Evolutionary conservation across 257 asterid species (phyloP), one percentile per base, ranked within the genome.

Genomic region (Scutellaria galericulata): DNA sequence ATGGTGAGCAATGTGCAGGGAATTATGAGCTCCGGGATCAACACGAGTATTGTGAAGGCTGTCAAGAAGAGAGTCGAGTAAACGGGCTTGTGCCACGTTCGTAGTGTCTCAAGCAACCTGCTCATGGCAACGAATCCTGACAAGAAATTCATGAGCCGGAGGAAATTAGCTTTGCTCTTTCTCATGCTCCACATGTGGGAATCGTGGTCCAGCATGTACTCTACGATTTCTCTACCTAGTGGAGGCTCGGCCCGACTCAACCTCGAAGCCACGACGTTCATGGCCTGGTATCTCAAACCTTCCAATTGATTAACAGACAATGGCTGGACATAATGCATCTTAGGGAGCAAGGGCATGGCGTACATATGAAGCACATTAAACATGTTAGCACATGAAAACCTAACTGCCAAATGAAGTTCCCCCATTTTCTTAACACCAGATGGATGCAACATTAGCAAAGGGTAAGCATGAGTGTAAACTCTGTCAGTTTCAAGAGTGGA

Each of bases 171-270:
- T 52, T 88, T 92, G 88, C 98, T 90, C 87, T 90, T 92, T 56
- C 98, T 83, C 98, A 92, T 90, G 89, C 98, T 92, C 98, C 98
- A 92, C 96, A 88, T 87, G 24, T 90, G 94, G 1, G 96, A 86
- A 22, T 89, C 96, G 8, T 88, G 96, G 68, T 92, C 98, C n/a
- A 92, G 93, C 98, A 92, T 90, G 88, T 86, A 90, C 77, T 92
- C 98, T 0, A 92, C 96, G 54, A 92, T 96, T 50, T 92, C 98
- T 40, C 96, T 64, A 13, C 96, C 93, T 31, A 92, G 37, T 0
- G 98, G 94, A 3, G 98, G 98, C 81, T 92, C 98, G 0, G 96
- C 82, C 7, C 98, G 83, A 10, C 90, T 84, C 6, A 92, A 86
- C 85, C 96, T 82, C 6, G 83, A 70, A 2, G 93, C 92, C 72